phyloP scores from a whole-genome alignment of 2,329 filamentous ascomycete genomes.

The Clarireedia homoeocarpa region DNA sequence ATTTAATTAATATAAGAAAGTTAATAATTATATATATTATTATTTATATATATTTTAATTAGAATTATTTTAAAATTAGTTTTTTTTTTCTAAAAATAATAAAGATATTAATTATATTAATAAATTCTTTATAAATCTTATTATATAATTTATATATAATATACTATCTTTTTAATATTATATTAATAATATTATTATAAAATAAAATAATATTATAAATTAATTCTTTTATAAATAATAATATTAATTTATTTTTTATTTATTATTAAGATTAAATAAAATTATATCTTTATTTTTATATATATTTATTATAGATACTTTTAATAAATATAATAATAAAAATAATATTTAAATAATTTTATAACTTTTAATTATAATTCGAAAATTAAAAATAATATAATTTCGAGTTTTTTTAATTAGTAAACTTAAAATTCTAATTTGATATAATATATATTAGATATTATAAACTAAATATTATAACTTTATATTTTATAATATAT shows the following conservation, averaged over 20 bases:
- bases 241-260: constrained; percentile 19
- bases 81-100: constrained; percentile 15
- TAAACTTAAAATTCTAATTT: too few relatives aligned
- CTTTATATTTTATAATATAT: constrained; percentile 11
- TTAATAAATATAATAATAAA: too few relatives aligned
- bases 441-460: too few relatives aligned
- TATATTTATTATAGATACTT: too few relatives aligned
- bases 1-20: constrained; percentile 32
- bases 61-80: constrained; percentile 31
- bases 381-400: neutral
- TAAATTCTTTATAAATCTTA: constrained; percentile 29
- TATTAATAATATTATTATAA: constrained; percentile 28
- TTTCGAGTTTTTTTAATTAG: too few relatives aligned
- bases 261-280: too few relatives aligned
- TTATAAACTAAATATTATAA: too few relatives aligned
- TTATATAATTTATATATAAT: constrained; percentile 18
- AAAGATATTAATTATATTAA: constrained; percentile 24
- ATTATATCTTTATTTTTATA: too few relatives aligned
- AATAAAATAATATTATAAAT: constrained; percentile 24
- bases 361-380: constrained; percentile 24
- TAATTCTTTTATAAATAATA: constrained; percentile 32
- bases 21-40: constrained; percentile 31
- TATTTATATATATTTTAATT: constrained; percentile 19
- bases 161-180: constrained; percentile 25
- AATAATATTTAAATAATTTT: constrained; percentile 18